Base-by-base conservation (phyloP, 345 rosid genomes). In the Bruguiera gymnorhiza region DNA sequence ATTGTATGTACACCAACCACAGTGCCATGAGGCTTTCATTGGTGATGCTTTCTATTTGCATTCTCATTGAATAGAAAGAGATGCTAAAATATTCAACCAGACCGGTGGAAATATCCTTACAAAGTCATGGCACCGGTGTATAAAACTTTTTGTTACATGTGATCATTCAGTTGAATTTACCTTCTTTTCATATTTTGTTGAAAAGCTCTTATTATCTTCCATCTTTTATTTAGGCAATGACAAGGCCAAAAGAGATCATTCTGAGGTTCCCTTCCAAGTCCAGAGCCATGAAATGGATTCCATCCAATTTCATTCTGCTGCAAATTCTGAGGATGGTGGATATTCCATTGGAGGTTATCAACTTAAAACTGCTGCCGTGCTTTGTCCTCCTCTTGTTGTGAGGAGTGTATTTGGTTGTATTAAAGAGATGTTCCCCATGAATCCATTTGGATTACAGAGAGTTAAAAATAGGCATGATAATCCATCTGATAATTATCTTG, bases 391-490 rank as follows among this genome's bases (percentile, higher is more conserved):
- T 75, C 75, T 73, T 21, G 60, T 82, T 68, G 75, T 83, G 62
- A 79, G 83, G 78, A 87, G 91, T 79, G 81, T 82, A 53, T 83
- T 89, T 72, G 74, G 65, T 46, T 91, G 84, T 78, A 66, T 88
- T 75, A 88, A 85, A 77, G 77, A 61, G 48, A 69, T 81, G 43
- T 51, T 73, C 51, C 64, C 79, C 11, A 50, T 75, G 19, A 62
- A 71, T 64, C 65, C 67, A 46, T 58, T 63, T 59, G 83, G 61
- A 53, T 60, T 80, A 66, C 77, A 74, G 65, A 43, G 53, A 66
- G 75, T 57, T 69, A 65, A 72, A 58, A 32, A 48, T 67, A 75
- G 76, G 70, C 61, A 74, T 59, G 61, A 70, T 32, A 73, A 57
- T 75, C 53, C 57, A 46, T 62, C 39, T 65, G 66, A 53, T 56